Evolutionary conservation across 352 stramenopile species (phyloP).

Genomic region (Aphanomyces cochlioides): DNA sequence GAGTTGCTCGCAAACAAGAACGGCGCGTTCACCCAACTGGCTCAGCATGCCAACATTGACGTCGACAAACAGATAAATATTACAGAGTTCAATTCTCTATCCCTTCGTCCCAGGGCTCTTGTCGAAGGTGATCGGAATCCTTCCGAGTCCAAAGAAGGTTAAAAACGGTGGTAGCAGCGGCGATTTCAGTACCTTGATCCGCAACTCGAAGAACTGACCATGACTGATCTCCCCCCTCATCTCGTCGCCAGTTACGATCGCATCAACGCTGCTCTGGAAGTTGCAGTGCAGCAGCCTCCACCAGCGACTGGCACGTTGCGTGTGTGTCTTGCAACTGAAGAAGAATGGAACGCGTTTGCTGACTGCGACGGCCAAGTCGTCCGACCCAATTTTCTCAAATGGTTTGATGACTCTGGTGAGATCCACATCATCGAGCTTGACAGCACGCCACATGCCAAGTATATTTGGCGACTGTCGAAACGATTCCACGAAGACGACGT

Average conservation of each 20-base stretch:
- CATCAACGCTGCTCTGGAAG: slow-evolving; percentile 44
- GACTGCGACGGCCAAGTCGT: slow-evolving; percentile 31
- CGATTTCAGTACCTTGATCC: too few species aligned
- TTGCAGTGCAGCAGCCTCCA: slow-evolving; percentile 38
- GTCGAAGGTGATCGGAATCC: too few species aligned
- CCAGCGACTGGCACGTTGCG: slow-evolving; percentile 27
- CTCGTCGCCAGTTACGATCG: slow-evolving; percentile 38
- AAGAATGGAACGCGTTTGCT: slow-evolving; percentile 43
- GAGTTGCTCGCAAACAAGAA: too few species aligned
- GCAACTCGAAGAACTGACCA: background rate
- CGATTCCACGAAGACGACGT: too few species aligned
- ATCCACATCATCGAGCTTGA: slow-evolving; percentile 47
- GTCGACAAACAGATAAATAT: too few species aligned
- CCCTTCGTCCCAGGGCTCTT: too few species aligned
- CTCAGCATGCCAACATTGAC: too few species aligned
- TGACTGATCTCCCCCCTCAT: slow-evolving; percentile 25
- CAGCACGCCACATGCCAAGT: slow-evolving; percentile 11
- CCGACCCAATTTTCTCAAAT: slow-evolving; percentile 36
- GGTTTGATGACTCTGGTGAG: slow-evolving; percentile 38
- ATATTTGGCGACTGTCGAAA: too few species aligned
- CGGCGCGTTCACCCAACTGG: too few species aligned
- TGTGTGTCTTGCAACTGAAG: slow-evolving; percentile 40
- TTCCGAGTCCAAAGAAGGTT: too few species aligned
- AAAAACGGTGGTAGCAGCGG: too few species aligned
- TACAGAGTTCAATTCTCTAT: too few species aligned